phyloP scores from a whole-genome alignment of 495 filamentous ascomycete species.

The Clavariopsis aquatica region DNA sequence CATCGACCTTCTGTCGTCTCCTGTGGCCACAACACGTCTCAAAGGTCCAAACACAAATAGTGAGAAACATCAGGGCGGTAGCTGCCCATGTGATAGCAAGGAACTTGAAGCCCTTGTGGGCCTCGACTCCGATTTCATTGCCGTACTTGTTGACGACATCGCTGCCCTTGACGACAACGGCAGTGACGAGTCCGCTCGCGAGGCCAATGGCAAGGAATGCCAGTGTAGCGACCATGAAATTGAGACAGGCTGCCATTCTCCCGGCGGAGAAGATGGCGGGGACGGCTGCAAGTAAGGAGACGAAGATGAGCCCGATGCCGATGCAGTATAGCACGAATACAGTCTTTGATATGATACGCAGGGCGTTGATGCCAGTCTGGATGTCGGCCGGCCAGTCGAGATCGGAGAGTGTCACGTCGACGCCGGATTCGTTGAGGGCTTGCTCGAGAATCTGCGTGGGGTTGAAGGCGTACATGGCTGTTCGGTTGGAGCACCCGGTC shows the following conservation, averaged over 20 bases:
- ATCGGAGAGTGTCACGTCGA: conserved; percentile 57
- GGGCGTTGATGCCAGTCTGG: conserved; percentile 58
- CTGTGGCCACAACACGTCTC: conserved; percentile 38
- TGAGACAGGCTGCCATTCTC: conserved; percentile 46
- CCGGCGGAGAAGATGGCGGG: conserved; percentile 47
- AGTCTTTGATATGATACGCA: conserved; percentile 48
- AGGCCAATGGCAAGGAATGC: conserved; percentile 55
- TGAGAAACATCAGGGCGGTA: conserved; percentile 53
- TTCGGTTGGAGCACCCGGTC: conserved; percentile 62
- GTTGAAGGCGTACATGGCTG: conserved; percentile 60
- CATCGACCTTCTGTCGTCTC: conserved; percentile 14
- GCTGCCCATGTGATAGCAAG: conserved; percentile 63
- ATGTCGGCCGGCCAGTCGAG: conserved; percentile 66
- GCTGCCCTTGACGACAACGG: conserved; percentile 58
- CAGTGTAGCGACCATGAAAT: conserved; percentile 49
- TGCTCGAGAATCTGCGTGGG: conserved; percentile 60
- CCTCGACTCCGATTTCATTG: conserved; percentile 55
- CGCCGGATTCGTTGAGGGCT: conserved; percentile 44
- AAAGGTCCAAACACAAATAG: conserved; percentile 45
- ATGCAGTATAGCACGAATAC: conserved; percentile 68
- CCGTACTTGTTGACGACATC: conserved; percentile 62
- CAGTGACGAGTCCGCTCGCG: conserved; percentile 65
- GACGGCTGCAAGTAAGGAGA: conserved; percentile 56
- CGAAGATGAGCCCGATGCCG: conserved; percentile 58
- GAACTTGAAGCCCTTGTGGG: conserved; percentile 58